Evolutionary conservation across 108 stramenopile genomes (phyloP).

Genomic region (Skeletonema tropicum): DNA sequence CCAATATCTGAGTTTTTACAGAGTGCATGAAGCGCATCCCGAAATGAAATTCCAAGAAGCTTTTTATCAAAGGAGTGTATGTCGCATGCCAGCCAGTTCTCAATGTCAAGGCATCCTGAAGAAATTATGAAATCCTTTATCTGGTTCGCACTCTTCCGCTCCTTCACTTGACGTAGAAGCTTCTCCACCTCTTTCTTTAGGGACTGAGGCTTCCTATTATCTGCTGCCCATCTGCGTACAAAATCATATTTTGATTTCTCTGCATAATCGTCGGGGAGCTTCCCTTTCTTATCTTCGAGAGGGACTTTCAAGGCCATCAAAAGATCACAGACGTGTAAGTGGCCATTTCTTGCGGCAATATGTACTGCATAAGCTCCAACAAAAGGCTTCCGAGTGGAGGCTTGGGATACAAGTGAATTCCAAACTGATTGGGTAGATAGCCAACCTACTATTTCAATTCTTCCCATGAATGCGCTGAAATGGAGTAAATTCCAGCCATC

Average conservation of each 20-base stretch:
- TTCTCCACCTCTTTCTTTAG: neutral
- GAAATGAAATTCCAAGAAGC: neutral
- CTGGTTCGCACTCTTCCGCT: neutral
- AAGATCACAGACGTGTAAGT: constrained; percentile 2
- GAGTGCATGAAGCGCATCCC: neutral
- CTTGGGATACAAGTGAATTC: neutral
- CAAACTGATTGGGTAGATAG: constrained; percentile 3
- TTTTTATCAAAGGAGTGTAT: neutral
- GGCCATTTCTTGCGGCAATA: constrained; percentile 14
- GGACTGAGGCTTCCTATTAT: neutral
- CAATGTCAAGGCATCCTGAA: neutral
- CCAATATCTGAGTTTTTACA: neutral
- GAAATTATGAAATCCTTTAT: constrained; percentile 3
- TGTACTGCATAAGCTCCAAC: constrained; percentile 10
- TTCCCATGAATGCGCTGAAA: constrained; percentile 1
- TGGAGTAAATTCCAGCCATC: constrained; percentile 10
- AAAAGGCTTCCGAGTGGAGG: neutral
- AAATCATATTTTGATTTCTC: neutral
- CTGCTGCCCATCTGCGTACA: neutral
- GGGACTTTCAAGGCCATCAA: neutral
- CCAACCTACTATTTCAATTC: constrained; percentile 19
- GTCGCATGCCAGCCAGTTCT: neutral
- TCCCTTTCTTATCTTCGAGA: constrained; percentile 2
- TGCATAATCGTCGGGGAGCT: constrained; percentile 11
- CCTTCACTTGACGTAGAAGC: neutral